Evolutionary conservation across 2,329 filamentous ascomycete genomes (phyloP), one percentile per base, ranked within the genome.

Genomic region (Periconia digitata): DNA sequence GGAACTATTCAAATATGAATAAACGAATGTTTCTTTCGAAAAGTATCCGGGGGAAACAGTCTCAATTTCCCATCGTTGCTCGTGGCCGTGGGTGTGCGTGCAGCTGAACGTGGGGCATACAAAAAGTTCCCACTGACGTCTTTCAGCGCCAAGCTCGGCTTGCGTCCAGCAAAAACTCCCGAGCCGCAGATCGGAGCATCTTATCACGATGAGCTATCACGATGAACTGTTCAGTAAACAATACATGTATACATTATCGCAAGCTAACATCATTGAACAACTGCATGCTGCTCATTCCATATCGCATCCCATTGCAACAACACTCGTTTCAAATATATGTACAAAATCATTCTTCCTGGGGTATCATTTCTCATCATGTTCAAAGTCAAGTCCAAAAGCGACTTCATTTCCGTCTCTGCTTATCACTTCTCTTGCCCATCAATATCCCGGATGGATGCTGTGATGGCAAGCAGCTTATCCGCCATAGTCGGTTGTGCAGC

Each of bases 401-500:
- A 16, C 13, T 10, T 15, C 24, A 40, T 13, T 20, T 5, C 13
- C 38, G 27, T 3, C 8, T 32, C n/a, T 32, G 27, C 12, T 15
- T 32, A 15, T 6, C 27, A 6, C 10, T 32, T 32, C 5, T n/a
- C 27, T 13, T 10, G 10, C 3, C 5, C 20, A 24, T 65, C 51
- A 16, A 55, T 55, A 34, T 66, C 59, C 6, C 64, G 63, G 40
- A 67, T 64, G 2, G 58, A 57, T 15, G 60, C 63, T 2, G 64
- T 70, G 18, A 70, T 67, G 1, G 56, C 48, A 56, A 70, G 62
- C 24, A 70, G 40, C 22, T 48, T 55, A 40, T 77, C 74, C 3
- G 71, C 73, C 54, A 74, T 62, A 0, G 72, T 76, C 46, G 63
- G 63, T 49, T 74, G 69, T 49, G 76, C 74, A 46, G 63, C 66